A percentile compares a stretch with the other conserved stretches of the same genome.
Conservation (phyloP, 1,284 basidiomycete species). For the Rhizoctonia solani region DNA sequence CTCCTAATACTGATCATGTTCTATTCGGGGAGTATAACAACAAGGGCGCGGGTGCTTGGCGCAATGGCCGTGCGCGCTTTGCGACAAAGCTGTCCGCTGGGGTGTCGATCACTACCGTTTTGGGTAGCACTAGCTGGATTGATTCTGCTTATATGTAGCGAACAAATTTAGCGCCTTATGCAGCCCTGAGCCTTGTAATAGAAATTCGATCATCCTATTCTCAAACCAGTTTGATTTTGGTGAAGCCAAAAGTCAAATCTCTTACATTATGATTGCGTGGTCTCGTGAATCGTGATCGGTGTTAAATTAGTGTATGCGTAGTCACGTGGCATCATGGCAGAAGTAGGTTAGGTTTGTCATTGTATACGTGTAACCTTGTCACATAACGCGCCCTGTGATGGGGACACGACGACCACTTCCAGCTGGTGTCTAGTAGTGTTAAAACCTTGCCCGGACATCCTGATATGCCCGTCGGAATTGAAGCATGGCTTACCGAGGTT, state of each 20-base stretch:
- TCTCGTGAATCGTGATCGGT: too few relatives aligned
- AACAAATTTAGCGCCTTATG: too few relatives aligned
- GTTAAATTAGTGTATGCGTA: too few relatives aligned
- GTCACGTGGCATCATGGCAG: neutral
- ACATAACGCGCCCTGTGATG: conserved; percentile 4
- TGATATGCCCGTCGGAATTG: conserved; percentile 73
- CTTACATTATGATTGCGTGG: too few relatives aligned
- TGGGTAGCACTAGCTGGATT: conserved; percentile 26
- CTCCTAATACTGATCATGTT: conserved; percentile 36
- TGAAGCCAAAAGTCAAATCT: too few relatives aligned
- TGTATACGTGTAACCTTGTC: conserved; percentile 20
- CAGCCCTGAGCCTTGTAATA: too few relatives aligned
- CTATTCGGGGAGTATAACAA: conserved; percentile 39
- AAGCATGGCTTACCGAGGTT: conserved; percentile 84
- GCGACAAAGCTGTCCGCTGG: conserved; percentile 34
- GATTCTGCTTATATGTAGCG: conserved; percentile 20
- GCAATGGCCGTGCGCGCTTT: conserved; percentile 26
- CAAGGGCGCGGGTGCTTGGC: conserved; percentile 35
- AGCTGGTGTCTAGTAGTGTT: neutral
- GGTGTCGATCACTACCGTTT: conserved; percentile 15
- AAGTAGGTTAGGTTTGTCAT: conserved; percentile 3
- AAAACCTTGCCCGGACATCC: neutral
- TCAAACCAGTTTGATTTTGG: too few relatives aligned
- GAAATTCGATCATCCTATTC: neutral
- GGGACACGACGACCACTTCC: conserved; percentile 16